Evolutionary conservation across 2,329 filamentous ascomycete species (phyloP).

Genomic region (Pyrenophora tritici-repentis): DNA sequence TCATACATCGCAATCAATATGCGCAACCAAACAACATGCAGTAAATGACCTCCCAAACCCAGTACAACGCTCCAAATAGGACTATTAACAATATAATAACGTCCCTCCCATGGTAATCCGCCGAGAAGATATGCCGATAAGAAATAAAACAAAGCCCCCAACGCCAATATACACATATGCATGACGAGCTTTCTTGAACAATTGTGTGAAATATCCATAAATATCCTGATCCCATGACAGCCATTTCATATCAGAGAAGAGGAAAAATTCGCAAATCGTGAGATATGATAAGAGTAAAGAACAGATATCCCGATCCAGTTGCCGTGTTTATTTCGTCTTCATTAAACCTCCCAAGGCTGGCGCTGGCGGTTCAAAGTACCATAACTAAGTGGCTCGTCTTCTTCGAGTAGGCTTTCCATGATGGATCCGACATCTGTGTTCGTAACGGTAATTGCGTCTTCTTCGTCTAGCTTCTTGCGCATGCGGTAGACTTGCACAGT

Average conservation of each 20-base stretch:
- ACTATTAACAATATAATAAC: neutral
- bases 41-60: no score
- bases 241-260: neutral
- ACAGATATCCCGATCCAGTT: no score
- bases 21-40: no score
- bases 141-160: neutral
- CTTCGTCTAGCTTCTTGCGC: constrained; percentile 39
- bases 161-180: neutral
- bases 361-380: constrained; percentile 28
- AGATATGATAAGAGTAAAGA: no score
- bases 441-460: constrained; percentile 61
- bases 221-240: neutral
- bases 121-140: neutral
- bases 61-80: no score
- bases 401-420: constrained; percentile 45
- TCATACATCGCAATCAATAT: no score
- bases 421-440: constrained; percentile 73
- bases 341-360: constrained; percentile 20
- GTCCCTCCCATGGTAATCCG: neutral
- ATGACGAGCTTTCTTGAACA: neutral
- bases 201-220: neutral
- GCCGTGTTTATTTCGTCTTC: no score
- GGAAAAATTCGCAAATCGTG: no score
- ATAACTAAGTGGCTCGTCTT: constrained; percentile 39
- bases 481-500: constrained; percentile 38